Conservation (phyloP, 441 rosid genomes). For the Dalechampia spathulata region DNA sequence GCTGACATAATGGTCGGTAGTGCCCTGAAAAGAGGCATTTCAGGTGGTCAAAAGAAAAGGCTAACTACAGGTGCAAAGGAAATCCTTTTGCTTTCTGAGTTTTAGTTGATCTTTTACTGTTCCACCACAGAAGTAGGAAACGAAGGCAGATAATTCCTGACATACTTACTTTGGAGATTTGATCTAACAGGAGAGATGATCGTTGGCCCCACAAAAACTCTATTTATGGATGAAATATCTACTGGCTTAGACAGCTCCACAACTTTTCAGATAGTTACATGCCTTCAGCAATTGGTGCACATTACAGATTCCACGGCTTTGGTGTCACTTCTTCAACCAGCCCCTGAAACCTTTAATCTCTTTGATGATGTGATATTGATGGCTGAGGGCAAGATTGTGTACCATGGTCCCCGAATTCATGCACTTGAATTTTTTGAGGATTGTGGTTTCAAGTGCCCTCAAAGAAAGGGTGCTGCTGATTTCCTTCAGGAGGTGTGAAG, state of each 20-base stretch:
- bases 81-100: no score
- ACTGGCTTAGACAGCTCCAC: conserved; percentile 43
- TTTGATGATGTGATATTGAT: conserved; percentile 35
- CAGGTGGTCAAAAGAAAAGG: conserved; percentile 69
- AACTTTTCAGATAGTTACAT: conserved; percentile 33
- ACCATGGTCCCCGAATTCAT: conserved; percentile 28
- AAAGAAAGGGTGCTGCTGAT: conserved; percentile 58
- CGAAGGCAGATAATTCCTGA: neutral
- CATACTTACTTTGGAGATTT: neutral
- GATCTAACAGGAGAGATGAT: conserved; percentile 35
- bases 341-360: conserved; percentile 36
- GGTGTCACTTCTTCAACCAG: conserved; percentile 39
- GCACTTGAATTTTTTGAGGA: conserved; percentile 27
- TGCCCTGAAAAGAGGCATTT: conserved; percentile 51
- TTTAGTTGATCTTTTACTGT: no score
- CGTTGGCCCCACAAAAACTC: conserved; percentile 31
- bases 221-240: conserved; percentile 38
- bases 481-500: conserved; percentile 56
- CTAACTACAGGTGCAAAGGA: conserved; percentile 73
- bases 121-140: neutral
- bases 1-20: conserved; percentile 50
- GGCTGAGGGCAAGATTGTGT: conserved; percentile 31
- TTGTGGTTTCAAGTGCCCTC: conserved; percentile 51
- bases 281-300: conserved; percentile 33
- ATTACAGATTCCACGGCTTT: conserved; percentile 29